These are phyloP conservation scores for Lablab purpureus DNA, from an alignment of 306 rosid genomes.

Conservation along the genomic window DNA sequence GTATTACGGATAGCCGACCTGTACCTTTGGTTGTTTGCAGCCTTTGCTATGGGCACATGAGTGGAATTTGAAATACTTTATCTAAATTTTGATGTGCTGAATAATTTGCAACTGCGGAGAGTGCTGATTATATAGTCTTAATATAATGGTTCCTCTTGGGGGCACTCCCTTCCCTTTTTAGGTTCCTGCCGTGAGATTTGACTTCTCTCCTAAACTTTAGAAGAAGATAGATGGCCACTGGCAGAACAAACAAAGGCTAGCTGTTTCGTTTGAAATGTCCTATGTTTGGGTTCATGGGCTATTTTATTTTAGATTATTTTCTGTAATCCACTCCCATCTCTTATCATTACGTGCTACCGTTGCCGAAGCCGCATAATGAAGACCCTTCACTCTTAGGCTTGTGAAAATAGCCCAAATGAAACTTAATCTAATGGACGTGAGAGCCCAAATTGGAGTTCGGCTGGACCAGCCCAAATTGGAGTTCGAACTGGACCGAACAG, in stretches of 20 bases:
- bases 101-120: constrained; percentile 52
- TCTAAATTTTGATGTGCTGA: constrained; percentile 59
- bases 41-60: constrained; percentile 39
- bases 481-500: not conserved
- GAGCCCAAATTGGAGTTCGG: not conserved
- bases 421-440: not conserved
- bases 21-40: constrained; percentile 46
- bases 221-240: constrained; percentile 31
- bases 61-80: constrained; percentile 43
- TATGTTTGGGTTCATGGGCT: not conserved
- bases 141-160: constrained; percentile 21
- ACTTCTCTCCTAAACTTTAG: not conserved
- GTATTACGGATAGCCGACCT: constrained; percentile 36
- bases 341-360: not conserved
- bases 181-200: not conserved
- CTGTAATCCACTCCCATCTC: not conserved
- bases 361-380: too few relatives aligned
- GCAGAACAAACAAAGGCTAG: constrained; percentile 15
- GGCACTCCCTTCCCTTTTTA: not conserved
- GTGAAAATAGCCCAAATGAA: not conserved
- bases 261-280: constrained; percentile 6
- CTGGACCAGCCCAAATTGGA: not conserved
- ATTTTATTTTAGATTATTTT: not conserved
- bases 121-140: constrained; percentile 8
- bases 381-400: not conserved